Evolutionary conservation across 2,329 filamentous ascomycete genomes (phyloP), one percentile per base, ranked within the genome.

Genomic region (Aspergillus pseudoterreus): DNA sequence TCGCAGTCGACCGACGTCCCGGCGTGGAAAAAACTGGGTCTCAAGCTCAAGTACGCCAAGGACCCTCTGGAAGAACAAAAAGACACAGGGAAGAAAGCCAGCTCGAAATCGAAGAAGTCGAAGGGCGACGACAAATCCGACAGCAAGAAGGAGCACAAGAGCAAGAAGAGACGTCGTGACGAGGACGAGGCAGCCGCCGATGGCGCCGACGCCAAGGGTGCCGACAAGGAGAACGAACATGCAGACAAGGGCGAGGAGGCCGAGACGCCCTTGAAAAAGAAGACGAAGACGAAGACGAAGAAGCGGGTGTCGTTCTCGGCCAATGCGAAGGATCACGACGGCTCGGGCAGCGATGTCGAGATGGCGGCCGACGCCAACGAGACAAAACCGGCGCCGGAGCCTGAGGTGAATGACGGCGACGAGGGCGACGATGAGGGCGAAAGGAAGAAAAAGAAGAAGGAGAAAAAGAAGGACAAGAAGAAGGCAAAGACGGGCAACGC

Each of bases 251-350:
- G 39, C 43, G 45, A 21, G 27, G 8, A 22, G 47, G 24, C 49
- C 38, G 43, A 44, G 47, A 43, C 50, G 17, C 48, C 30, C 61
- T 22, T 54, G 22, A 22, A 50, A 12, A 42, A 47, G n/a, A 30
- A 56, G 39, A 54, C 51, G 17, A 60, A 60, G 32, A 58, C 63
- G 55, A 65, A 65, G 32, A 58, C 63, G 55, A 65, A 65, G 55
- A 86, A 86, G 64, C 83, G 81, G 4, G 84, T 88, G 8, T 80
- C 82, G 1, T 87, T 88, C 63, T 81, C 83, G 1, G 75, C 80
- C 6, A 83, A 85, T 46, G 84, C 82, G 3, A 86, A 87, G 63
- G 71, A 67, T 6, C 68, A 77, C 43, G 82, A 86, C 65, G 81
- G 79, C 17, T 75, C 78, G 53, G 81, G 75, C 15, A 42, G 39